Evolutionary conservation across 2,329 filamentous ascomycete genomes (phyloP), one percentile per base, ranked within the genome.

Genomic region (Monosporascus sp.): DNA sequence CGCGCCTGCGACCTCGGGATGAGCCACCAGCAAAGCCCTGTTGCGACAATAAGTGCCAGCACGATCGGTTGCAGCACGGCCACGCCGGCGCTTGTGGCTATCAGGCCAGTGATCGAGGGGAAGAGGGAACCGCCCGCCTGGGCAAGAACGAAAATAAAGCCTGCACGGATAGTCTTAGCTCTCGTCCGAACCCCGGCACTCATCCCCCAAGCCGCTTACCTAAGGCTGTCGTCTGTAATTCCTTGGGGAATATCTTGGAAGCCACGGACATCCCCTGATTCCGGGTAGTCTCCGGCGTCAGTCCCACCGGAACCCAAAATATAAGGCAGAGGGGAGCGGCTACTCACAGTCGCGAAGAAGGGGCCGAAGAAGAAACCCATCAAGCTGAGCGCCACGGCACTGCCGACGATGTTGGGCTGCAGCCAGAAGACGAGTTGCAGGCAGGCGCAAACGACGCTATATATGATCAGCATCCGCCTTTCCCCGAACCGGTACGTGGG

Each of bases 351-450:
- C 28, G 78, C 78, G 54, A 82, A 82, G 53, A 80, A 74, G 0
- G 79, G 79, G 0, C 79, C 79, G 0, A 72, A 73, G 54, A 82
- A 77, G 66, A 82, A 80, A 0, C 78, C 78, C n/a, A 81, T 68
- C 1, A 80, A 60, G 54, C 73, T 78, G 44, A 81, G 71, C 1
- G 74, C 74, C 0, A 78, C 75, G 3, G 77, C 74, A 48, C 75
- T 76, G 4, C 69, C 72, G 17, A 77, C 49, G 66, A 92, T 89
- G 41, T 85, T 78, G 0, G 57, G 88, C 72, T 93, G 60, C 65
- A 83, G 69, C 83, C 83, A 86, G 49, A 85, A 85, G 0, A 85
- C 67, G 7, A 86, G 61, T 57, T 86, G 81, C 1, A 85, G 63
- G 0, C 64, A 78, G 0, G 85, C 68, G 51, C 78, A 77, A 0